Evolutionary conservation across 306 rosid genomes (phyloP), one percentile per base, ranked within the genome.

Genomic region (Trifolium repens): DNA sequence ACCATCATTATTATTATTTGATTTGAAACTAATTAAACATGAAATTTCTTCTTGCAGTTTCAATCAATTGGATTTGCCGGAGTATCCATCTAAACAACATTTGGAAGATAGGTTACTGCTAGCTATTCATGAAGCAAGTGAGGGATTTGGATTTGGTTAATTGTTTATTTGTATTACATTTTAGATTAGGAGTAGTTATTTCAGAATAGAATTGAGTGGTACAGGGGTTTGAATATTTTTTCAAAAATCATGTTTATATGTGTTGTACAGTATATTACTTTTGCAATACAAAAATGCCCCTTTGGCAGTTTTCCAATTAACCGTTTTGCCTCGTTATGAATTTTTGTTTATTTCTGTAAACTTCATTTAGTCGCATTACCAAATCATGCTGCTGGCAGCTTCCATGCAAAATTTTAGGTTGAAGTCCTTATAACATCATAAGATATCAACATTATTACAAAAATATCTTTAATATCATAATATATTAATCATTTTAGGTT

Each of bases 121-220:
- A 47, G 98, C 99, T 11, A 91, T 96, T 81, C 99, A 96, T 11
- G 99, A 96, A 81, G 99, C 84, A 55, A 96, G 70, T 42, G 99
- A 96, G 83, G 99, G 99, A 77, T 96, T 96, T 72, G 99, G 99
- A 50, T 96, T 96, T 79, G 99, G 99, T 67, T 96, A 68, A 89
- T 7, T 39, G 22, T 57, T 27, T 61, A 74, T 37, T 30, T 88
- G 90, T 87, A 83, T 74, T 82, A 80, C 85, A 84, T 80, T 80
- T 81, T 84, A 78, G 87, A 81, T 76, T 81, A 78, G 78, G 82
- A 84, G 54, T n/a, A n/a, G n/a, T 74, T 70, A 76, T 81, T 78
- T 58, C 54, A 39, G 73, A 72, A 67, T 79, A 60, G 89, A 82
- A 84, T 88, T 78, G 81, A 84, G 79, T 83, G 85, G 86, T 73